A percentile compares a stretch with the other conserved stretches of the same genome.
Evolutionary conservation across 2,329 filamentous ascomycete species (phyloP).

Genomic region (Diaporthe australafricana): DNA sequence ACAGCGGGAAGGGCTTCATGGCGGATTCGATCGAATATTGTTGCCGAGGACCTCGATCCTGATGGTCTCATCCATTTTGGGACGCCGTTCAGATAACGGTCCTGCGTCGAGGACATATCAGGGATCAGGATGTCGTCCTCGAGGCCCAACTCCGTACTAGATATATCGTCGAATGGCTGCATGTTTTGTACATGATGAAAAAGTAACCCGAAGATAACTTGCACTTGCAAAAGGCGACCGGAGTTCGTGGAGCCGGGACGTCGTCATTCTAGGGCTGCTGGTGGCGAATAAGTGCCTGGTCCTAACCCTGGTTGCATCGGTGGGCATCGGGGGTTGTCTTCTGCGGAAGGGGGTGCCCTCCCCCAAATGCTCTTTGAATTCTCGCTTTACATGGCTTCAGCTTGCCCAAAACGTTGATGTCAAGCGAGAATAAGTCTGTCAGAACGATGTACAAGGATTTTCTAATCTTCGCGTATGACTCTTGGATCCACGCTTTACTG

Average conservation of each 20-base stretch:
- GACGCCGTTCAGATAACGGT: conserved; percentile 19
- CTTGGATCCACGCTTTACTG: too few relatives aligned
- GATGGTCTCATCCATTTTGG: conserved; percentile 36
- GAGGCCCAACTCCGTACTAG: conserved; percentile 18
- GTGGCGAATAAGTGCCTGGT: conserved; percentile 13
- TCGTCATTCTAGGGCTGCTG: neutral
- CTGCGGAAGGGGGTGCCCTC: too few relatives aligned
- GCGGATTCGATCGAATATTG: neutral
- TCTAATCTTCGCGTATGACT: too few relatives aligned
- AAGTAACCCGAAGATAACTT: neutral
- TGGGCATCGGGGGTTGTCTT: too few relatives aligned
- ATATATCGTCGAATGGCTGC: conserved; percentile 35
- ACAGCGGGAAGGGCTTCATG: neutral
- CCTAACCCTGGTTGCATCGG: neutral
- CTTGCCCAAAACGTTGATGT: too few relatives aligned
- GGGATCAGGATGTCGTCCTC: conserved; percentile 31
- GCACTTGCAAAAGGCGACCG: neutral
- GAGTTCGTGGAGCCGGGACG: neutral
- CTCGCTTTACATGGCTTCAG: too few relatives aligned
- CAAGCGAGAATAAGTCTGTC: too few relatives aligned
- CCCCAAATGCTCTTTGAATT: too few relatives aligned
- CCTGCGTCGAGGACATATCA: neutral
- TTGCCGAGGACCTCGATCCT: neutral
- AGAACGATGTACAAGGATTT: too few relatives aligned
- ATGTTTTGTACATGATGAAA: neutral